Percentiles rank a stretch among this genome's conserved stretches.
phyloP scores from a whole-genome alignment of 2,329 filamentous ascomycete genomes.

The Claviceps purpurea region DNA sequence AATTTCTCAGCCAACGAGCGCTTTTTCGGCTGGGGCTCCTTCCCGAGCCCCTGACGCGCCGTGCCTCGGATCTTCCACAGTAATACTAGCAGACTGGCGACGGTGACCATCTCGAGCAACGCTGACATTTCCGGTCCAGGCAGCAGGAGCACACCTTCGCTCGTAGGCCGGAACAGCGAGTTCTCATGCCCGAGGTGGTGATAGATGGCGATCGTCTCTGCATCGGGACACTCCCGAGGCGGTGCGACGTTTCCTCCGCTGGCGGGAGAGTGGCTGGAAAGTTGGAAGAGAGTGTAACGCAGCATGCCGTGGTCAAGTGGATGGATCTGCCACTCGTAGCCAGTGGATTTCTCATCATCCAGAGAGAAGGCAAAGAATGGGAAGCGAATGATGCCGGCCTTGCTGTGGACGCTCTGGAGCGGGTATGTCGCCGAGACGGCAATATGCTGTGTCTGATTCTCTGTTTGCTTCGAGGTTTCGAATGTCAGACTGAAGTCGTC shows the following conservation, averaged over 20 bases:
- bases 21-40: background rate
- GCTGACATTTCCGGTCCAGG: background rate
- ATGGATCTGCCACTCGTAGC: slow-evolving; percentile 6
- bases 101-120: background rate
- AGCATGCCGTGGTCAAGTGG: slow-evolving; percentile 3
- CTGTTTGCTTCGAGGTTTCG: background rate
- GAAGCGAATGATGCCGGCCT: background rate
- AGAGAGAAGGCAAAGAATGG: slow-evolving; percentile 4
- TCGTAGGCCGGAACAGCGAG: background rate
- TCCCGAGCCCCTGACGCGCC: background rate
- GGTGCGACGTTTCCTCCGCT: background rate
- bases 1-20: background rate
- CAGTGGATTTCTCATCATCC: background rate
- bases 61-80: slow-evolving; percentile 3
- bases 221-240: background rate
- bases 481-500: slow-evolving; percentile 2
- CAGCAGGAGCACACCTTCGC: slow-evolving; percentile 3
- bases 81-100: slow-evolving; percentile 3
- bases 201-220: slow-evolving; percentile 1
- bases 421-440: background rate
- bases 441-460: background rate
- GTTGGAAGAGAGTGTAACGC: slow-evolving; percentile 2
- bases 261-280: background rate
- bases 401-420: background rate
- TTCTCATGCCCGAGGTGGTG: slow-evolving; percentile 2